Evolutionary conservation across 2,329 filamentous ascomycete species (phyloP).

Genomic region (Knufia petricola): DNA sequence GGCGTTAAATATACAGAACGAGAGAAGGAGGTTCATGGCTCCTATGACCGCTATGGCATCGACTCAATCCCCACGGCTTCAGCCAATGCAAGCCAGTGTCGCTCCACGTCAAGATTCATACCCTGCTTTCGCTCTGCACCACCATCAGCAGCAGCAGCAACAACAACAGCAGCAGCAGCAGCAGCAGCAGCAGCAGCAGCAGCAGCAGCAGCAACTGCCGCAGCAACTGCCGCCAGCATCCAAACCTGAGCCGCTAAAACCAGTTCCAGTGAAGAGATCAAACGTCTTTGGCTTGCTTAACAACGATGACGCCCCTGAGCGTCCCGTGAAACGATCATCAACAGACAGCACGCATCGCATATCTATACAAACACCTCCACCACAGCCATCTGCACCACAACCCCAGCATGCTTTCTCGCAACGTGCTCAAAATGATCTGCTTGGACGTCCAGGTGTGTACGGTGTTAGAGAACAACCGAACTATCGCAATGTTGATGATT

Average conservation of each 20-base stretch:
- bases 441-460: constrained; percentile 24
- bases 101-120: background rate
- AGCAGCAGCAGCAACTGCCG: constrained; percentile 2
- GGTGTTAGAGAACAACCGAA: constrained; percentile 21
- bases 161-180: constrained; percentile 9
- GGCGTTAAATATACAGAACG: background rate
- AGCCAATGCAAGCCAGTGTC: constrained; percentile 6
- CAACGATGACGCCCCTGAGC: constrained; percentile 38
- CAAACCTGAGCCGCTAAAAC: constrained; percentile 17
- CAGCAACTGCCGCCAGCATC: constrained; percentile 13
- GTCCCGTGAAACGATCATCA: constrained; percentile 23
- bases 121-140: background rate
- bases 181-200: background rate
- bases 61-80: constrained; percentile 4
- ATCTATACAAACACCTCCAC: constrained; percentile 17
- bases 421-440: background rate
- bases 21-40: constrained; percentile 1
- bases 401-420: constrained; percentile 18
- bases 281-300: constrained; percentile 43
- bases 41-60: too few relatives aligned
- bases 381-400: constrained; percentile 10
- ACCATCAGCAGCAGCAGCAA: constrained; percentile 1
- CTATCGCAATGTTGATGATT: background rate
- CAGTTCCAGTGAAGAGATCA: constrained; percentile 38
- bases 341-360: constrained; percentile 13